Percentiles rank a stretch among this genome's conserved stretches.
Evolutionary conservation across 1,139 yeast genomes (phyloP).

Genomic region (Sugiyamaella novakii): DNA sequence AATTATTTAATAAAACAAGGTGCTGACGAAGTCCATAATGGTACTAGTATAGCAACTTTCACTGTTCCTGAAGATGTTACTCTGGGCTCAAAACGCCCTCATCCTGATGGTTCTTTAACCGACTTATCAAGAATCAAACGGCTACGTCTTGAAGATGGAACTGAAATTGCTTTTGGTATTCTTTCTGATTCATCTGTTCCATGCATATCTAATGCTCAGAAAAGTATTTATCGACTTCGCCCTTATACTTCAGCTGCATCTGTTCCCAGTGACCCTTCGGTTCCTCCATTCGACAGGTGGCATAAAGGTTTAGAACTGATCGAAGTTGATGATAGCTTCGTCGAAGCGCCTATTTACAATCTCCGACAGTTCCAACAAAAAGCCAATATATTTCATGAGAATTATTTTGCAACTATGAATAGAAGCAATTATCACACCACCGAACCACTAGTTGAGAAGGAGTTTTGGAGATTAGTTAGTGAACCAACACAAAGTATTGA

Average conservation of each 20-base stretch:
- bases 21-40: conserved; percentile 20
- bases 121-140: conserved; percentile 11
- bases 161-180: conserved; percentile 17
- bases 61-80: conserved; percentile 25
- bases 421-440: conserved; percentile 12
- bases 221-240: conserved; percentile 23
- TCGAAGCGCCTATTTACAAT: conserved; percentile 66
- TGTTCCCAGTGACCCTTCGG: conserved; percentile 28
- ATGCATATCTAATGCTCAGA: conserved; percentile 24
- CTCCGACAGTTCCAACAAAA: conserved; percentile 60
- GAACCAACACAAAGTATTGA: conserved; percentile 45
- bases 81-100: conserved; percentile 13
- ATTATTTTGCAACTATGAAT: conserved; percentile 38
- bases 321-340: conserved; percentile 36
- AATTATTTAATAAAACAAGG: conserved; percentile 33
- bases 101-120: conserved; percentile 1
- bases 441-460: conserved; percentile 39
- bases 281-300: conserved; percentile 33
- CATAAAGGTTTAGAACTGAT: conserved; percentile 27
- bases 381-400: conserved; percentile 52
- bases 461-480: conserved; percentile 44
- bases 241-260: conserved; percentile 26
- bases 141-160: conserved; percentile 23
- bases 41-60: conserved; percentile 23
- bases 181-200: conserved; percentile 18